Evolutionary conservation across 2,329 filamentous ascomycete species (phyloP).

Genomic region (Samsoniella hepiali): DNA sequence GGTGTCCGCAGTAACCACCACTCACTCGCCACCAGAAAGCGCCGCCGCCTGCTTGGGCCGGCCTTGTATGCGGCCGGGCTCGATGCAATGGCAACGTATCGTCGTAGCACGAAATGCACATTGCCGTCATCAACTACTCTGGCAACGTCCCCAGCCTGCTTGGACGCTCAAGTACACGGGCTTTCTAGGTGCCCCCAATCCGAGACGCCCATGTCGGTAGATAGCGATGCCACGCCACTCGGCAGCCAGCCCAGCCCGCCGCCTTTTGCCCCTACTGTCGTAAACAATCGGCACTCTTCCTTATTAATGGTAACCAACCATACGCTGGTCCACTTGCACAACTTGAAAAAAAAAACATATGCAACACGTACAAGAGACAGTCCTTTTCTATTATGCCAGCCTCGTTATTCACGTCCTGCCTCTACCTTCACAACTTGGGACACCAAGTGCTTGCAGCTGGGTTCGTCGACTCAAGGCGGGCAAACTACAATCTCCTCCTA

Average conservation of each 20-base stretch:
- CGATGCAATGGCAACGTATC: slow-evolving; percentile 17
- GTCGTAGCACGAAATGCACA: slow-evolving; percentile 12
- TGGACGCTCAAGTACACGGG: neutral
- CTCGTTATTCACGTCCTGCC: neutral
- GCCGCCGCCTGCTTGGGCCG: neutral
- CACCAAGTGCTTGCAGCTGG: neutral
- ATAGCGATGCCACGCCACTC: slow-evolving; percentile 16
- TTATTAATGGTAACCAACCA: neutral
- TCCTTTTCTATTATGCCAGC: neutral
- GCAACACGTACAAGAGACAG: neutral
- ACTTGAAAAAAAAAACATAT: slow-evolving; percentile 7
- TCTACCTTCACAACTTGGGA: neutral
- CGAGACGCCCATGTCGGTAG: slow-evolving; percentile 11
- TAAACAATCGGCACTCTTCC: slow-evolving; percentile 13
- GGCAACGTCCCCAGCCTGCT: neutral
- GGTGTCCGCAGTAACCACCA: slow-evolving; percentile 11
- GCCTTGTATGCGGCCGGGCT: slow-evolving; percentile 5
- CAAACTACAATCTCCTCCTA: neutral
- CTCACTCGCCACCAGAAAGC: neutral
- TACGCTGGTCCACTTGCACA: slow-evolving; percentile 14
- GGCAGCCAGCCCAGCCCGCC: slow-evolving; percentile 6
- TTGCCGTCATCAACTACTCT: slow-evolving; percentile 3
- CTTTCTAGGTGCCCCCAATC: neutral
- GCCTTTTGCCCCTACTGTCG: neutral
- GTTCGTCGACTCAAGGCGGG: neutral